phyloP scores from a whole-genome alignment of 441 rosid species.

The Adansonia grandidieri region DNA sequence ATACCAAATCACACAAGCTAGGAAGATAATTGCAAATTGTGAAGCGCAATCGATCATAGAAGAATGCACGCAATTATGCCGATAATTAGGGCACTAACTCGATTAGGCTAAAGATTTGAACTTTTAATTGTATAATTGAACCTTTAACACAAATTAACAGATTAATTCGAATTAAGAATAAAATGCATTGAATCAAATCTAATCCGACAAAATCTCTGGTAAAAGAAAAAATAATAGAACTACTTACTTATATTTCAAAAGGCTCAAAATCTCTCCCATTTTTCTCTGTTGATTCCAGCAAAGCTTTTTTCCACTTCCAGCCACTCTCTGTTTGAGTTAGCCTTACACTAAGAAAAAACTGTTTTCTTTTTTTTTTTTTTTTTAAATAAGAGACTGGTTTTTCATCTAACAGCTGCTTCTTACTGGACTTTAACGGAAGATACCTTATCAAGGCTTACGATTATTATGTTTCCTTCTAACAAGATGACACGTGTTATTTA shows the following conservation, averaged over 20 bases:
- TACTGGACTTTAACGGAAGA: neutral
- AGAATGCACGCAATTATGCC: neutral
- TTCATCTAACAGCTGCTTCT: neutral
- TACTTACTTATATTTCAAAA: neutral
- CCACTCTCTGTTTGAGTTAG: neutral
- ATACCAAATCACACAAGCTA: neutral
- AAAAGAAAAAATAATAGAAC: neutral
- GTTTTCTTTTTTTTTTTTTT: too few species aligned
- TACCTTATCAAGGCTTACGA: too few species aligned
- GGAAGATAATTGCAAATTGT: neutral
- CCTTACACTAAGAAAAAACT: neutral
- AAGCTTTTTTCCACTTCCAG: neutral
- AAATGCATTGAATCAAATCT: neutral
- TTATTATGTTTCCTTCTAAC: neutral
- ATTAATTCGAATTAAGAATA: neutral
- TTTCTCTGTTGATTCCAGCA: neutral
- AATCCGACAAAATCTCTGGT: too few species aligned
- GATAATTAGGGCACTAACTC: neutral
- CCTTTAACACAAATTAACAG: neutral
- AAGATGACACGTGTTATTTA: neutral
- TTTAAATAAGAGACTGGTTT: neutral
- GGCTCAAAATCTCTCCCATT: conserved; percentile 18
- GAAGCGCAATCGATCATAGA: neutral
- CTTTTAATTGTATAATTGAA: neutral
- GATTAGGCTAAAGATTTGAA: neutral